Percentiles rank a stretch among this genome's conserved stretches.
Evolutionary conservation across 2,329 filamentous ascomycete species (phyloP).

Genomic region (Exserohilum turcica): DNA sequence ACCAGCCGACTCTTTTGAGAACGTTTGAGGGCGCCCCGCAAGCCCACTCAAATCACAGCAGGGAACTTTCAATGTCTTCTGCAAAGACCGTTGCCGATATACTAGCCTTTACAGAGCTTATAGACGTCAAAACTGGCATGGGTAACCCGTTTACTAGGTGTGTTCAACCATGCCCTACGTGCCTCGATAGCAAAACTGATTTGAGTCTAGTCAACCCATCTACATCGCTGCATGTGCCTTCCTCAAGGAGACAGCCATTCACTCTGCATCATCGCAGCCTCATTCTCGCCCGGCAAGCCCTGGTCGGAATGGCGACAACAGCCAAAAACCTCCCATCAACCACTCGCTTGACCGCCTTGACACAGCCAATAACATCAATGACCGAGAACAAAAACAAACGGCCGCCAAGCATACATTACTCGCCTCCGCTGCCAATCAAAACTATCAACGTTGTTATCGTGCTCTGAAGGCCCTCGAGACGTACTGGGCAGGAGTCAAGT

Average conservation of each 20-base stretch:
- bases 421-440: constrained; percentile 80
- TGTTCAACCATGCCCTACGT: neutral
- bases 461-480: constrained; percentile 78
- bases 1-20: constrained; percentile 81
- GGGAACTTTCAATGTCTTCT: constrained; percentile 82
- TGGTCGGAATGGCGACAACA: constrained; percentile 5
- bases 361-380: constrained; percentile 20
- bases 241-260: constrained; percentile 77
- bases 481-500: constrained; percentile 86
- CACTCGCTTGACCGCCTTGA: constrained; percentile 10
- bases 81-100: constrained; percentile 93
- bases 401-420: constrained; percentile 73
- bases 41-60: constrained; percentile 77
- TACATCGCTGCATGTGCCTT: constrained; percentile 92
- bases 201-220: constrained; percentile 71
- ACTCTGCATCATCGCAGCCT: constrained; percentile 66
- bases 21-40: constrained; percentile 73
- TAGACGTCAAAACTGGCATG: constrained; percentile 83
- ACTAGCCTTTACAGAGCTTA: constrained; percentile 80
- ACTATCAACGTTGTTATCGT: constrained; percentile 86
- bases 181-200: constrained; percentile 17
- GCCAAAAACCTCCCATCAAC: neutral
- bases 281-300: constrained; percentile 62
- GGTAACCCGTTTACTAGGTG: constrained; percentile 79
- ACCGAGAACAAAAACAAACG: constrained; percentile 47